Conservation (phyloP, 2,329 filamentous ascomycete species). For the Pseudodiploospora longispora region DNA sequence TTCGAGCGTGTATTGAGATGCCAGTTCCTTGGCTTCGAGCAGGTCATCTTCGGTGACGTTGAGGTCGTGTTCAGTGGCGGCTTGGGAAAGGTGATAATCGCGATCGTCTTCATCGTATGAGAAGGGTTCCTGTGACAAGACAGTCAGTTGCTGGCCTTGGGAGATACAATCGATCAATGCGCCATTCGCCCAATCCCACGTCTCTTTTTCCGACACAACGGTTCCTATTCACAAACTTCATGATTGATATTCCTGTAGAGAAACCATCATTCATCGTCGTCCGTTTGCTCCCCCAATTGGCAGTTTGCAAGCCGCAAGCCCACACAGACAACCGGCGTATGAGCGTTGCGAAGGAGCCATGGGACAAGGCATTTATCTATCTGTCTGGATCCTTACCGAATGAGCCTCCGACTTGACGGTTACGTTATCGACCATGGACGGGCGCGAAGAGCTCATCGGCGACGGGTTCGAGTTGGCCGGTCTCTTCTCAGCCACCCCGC, state of each 20-base stretch:
- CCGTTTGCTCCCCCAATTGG: too few species aligned
- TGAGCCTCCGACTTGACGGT: constrained; percentile 4
- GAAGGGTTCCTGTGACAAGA: constrained; percentile 22
- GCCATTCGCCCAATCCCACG: too few species aligned
- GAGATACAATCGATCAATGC: too few species aligned
- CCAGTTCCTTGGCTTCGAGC: constrained; percentile 36
- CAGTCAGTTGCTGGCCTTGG: too few species aligned
- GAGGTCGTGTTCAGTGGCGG: constrained; percentile 28
- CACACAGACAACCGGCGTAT: too few species aligned
- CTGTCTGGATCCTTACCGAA: constrained; percentile 5
- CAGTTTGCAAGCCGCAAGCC: too few species aligned
- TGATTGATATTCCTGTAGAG: too few species aligned
- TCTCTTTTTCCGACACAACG: background rate
- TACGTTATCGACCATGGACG: constrained; percentile 7
- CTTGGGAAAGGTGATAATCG: constrained; percentile 19
- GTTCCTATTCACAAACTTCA: background rate
- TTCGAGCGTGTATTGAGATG: constrained; percentile 33
- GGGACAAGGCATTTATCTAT: too few species aligned
- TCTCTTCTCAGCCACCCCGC: constrained; percentile 6
- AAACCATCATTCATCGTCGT: too few species aligned
- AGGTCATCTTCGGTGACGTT: constrained; percentile 40
- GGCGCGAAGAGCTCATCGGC: constrained; percentile 2
- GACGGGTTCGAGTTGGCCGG: constrained; percentile 1
- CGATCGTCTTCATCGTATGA: constrained; percentile 31
- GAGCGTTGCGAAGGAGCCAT: background rate